Percentiles rank a stretch among this genome's conserved stretches.
phyloP scores from a whole-genome alignment of 2,329 filamentous ascomycete genomes.

The Botryotinia globosa region DNA sequence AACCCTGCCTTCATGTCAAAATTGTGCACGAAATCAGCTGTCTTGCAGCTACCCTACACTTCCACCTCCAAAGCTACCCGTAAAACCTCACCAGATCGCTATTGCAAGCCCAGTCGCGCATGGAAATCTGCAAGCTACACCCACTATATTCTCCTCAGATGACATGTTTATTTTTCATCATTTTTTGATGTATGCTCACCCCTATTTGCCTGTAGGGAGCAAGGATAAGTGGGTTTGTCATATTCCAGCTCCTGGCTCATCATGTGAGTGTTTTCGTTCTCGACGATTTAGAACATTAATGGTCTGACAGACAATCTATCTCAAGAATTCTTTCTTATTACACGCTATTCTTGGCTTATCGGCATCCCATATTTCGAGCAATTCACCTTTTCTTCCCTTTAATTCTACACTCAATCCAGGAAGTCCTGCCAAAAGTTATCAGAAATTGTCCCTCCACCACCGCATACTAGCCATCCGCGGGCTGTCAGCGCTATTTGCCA shows the following conservation, averaged over 20 bases:
- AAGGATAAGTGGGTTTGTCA: background rate
- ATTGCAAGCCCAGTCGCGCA: background rate
- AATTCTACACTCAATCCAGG: background rate
- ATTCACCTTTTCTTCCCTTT: background rate
- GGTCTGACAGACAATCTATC: background rate
- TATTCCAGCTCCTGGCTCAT: slow-evolving; percentile 4
- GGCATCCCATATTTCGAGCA: background rate
- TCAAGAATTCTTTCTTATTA: background rate
- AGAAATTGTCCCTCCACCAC: background rate
- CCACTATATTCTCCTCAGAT: background rate
- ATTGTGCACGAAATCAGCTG: background rate
- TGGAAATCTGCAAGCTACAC: background rate
- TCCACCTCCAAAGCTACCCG: background rate
- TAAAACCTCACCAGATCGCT: background rate
- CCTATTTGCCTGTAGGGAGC: background rate
- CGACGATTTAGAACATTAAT: background rate
- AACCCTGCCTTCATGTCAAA: slow-evolving; percentile 4
- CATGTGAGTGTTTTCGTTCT: background rate
- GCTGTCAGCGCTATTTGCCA: background rate
- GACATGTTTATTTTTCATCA: slow-evolving; percentile 12
- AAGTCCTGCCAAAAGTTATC: background rate
- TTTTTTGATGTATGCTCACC: slow-evolving; percentile 1
- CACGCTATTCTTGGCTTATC: slow-evolving; percentile 12
- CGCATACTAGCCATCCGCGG: background rate
- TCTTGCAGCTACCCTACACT: background rate